Base-by-base conservation (phyloP, 2,329 filamentous ascomycete genomes). In the Amylocarpus encephaloides region DNA sequence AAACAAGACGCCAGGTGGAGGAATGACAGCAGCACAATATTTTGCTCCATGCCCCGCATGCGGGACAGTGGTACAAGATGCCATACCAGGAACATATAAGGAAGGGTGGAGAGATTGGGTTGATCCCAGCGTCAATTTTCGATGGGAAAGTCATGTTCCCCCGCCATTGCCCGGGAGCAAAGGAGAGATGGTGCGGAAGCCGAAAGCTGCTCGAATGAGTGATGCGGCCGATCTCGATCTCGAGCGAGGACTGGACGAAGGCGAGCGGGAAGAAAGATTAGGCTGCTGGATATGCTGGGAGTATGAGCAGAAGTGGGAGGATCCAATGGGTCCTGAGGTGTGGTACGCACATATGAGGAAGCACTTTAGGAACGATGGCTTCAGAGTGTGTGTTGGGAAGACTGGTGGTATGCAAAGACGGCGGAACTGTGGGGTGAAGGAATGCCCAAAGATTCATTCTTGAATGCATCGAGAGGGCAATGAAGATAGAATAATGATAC, bases 271-370 rank as follows among this genome's bases (percentile, higher is more conserved):
- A 13, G 59, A 62, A 36, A 43, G 53, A 19, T 36, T 60, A 10
- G 51, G 56, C 1, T 62, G 59, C 43, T 60, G 58, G 58, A 58
- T 62, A 32, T 62, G 59, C 40, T 62, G 57, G 58, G 59, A 62
- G 18, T 59, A 59, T 35, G 55, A 60, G 10, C 47, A 55, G 41
- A 45, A 19, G 1, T 62, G 56, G 56, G 42, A 50, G 0, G 49
- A 54, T 26, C 52, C 53, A 9, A 60, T 62, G 59, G 45, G 30
- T 1, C 35, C 43, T 1, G 48, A 56, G 15, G 54, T 58, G 10
- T 62, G 59, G 59, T 62, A 62, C 45, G 39, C 47, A 36, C 59
- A 62, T 51, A 48, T 59, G 52, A 15, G 54, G 34, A 43, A 44
- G 10, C 59, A 62, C 41, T 60, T 62, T 29, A 52, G 46, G 35